Evolutionary conservation across 805 yeast genomes (phyloP).

Genomic region (Jamesozyma piceae): DNA sequence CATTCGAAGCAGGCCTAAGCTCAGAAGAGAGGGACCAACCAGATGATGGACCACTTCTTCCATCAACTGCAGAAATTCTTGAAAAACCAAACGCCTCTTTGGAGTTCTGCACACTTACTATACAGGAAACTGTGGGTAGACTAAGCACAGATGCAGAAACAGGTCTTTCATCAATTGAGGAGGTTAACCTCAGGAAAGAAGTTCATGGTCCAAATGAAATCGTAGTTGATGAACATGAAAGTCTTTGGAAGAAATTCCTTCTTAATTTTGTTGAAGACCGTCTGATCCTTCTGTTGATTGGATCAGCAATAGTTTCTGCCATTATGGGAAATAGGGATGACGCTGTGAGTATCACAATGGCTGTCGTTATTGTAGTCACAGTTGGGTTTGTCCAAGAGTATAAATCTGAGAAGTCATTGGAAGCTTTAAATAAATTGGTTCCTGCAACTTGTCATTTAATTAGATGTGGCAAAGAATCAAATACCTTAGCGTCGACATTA

Average conservation of each 20-base stretch:
- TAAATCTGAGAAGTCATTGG: constrained; percentile 86
- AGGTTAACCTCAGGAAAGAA: constrained; percentile 59
- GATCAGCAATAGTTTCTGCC: constrained; percentile 79
- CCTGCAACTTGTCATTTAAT: constrained; percentile 95
- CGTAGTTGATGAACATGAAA: constrained; percentile 65
- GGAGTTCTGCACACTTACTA: constrained; percentile 49
- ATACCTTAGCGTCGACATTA: constrained; percentile 74
- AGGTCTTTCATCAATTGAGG: constrained; percentile 66
- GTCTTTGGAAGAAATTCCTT: constrained; percentile 58
- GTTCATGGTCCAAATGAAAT: constrained; percentile 80
- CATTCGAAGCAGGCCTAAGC: constrained; percentile 16
- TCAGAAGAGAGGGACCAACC: constrained; percentile 7
- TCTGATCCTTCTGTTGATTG: constrained; percentile 75
- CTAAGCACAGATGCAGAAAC: constrained; percentile 48
- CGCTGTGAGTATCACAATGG: constrained; percentile 86
- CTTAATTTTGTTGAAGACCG: constrained; percentile 86
- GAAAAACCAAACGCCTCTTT: constrained; percentile 46
- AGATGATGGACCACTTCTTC: constrained; percentile 6
- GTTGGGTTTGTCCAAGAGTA: constrained; percentile 98
- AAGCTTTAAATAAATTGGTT: constrained; percentile 84
- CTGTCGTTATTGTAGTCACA: constrained; percentile 84
- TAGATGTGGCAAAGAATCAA: constrained; percentile 66
- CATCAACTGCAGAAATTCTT: constrained; percentile 19
- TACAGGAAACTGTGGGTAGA: constrained; percentile 54
- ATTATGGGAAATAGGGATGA: constrained; percentile 95